These are phyloP conservation scores for Capronia coronata DNA, from an alignment of 2,329 filamentous ascomycete genomes.

Conservation along the genomic window DNA sequence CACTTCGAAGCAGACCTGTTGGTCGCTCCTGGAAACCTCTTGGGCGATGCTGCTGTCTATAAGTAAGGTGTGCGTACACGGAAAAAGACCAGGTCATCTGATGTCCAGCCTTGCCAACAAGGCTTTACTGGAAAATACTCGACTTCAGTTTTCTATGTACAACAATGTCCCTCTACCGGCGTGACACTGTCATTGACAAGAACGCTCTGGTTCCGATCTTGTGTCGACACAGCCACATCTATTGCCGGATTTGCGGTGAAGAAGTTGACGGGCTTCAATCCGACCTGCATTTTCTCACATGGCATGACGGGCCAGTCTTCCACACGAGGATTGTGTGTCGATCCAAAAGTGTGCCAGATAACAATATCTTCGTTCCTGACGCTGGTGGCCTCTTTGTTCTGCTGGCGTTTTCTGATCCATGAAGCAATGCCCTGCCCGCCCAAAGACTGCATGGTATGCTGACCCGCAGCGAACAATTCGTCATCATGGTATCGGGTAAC, in stretches of 20 bases:
- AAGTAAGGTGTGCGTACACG: too few relatives aligned
- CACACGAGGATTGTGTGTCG: slow-evolving; percentile 41
- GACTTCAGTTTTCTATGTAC: neutral
- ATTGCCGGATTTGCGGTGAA: slow-evolving; percentile 29
- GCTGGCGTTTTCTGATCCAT: slow-evolving; percentile 40
- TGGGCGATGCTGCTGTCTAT: too few relatives aligned
- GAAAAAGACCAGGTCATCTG: too few relatives aligned
- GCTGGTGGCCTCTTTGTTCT: slow-evolving; percentile 28
- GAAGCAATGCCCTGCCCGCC: slow-evolving; percentile 44
- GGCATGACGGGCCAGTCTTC: slow-evolving; percentile 43
- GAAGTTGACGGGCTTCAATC: slow-evolving; percentile 31
- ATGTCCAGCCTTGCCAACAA: too few relatives aligned
- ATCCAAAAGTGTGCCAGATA: slow-evolving; percentile 41
- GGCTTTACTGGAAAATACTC: too few relatives aligned
- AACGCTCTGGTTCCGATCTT: slow-evolving; percentile 23
- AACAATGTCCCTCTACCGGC: slow-evolving; percentile 13
- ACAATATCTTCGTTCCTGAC: slow-evolving; percentile 40
- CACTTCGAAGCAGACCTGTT: too few relatives aligned
- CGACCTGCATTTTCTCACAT: slow-evolving; percentile 28
- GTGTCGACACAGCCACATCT: slow-evolving; percentile 26
- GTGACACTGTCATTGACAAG: slow-evolving; percentile 11
- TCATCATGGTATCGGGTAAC: slow-evolving; percentile 48
- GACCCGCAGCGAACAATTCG: slow-evolving; percentile 50
- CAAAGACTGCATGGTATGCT: slow-evolving; percentile 49
- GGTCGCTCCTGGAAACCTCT: too few relatives aligned